Conservation (phyloP, 1,139 yeast species). For the Lodderomyces orthopsilosis region DNA sequence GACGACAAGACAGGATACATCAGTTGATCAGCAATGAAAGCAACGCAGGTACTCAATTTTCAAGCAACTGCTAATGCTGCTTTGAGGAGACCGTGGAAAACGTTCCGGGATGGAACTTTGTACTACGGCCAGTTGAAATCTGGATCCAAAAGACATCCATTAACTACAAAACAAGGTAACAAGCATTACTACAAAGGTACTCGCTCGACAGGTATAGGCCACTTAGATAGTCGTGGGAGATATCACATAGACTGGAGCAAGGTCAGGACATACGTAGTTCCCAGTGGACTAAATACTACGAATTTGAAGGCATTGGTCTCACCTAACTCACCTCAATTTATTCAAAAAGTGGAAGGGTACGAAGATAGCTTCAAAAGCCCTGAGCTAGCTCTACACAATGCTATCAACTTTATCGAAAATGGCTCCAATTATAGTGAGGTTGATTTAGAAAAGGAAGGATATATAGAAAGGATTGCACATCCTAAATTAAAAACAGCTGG, state of each 20-base stretch:
- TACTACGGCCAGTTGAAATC: constrained; percentile 76
- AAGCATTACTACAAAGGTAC: constrained; percentile 95
- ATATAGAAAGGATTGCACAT: constrained; percentile 45
- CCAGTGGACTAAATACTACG: constrained; percentile 45
- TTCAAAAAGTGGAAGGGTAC: constrained; percentile 69
- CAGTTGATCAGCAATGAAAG: constrained; percentile 43
- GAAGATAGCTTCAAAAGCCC: constrained; percentile 72
- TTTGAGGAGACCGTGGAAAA: constrained; percentile 87
- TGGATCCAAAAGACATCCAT: constrained; percentile 81
- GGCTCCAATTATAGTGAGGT: constrained; percentile 52
- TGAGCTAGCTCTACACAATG: constrained; percentile 66
- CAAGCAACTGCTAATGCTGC: constrained; percentile 49
- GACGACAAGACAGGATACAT: background rate
- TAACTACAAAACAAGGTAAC: constrained; percentile 92
- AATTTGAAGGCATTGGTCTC: constrained; percentile 72
- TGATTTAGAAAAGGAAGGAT: constrained; percentile 37
- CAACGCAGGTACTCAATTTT: constrained; percentile 49
- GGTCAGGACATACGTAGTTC: constrained; percentile 90
- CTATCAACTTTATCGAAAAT: constrained; percentile 70
- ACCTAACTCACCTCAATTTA: constrained; percentile 65
- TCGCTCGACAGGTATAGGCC: constrained; percentile 90
- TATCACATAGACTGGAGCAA: constrained; percentile 79
- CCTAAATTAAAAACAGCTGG: constrained; percentile 17
- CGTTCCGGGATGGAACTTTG: constrained; percentile 75
- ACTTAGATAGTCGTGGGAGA: constrained; percentile 67